Evolutionary conservation across 2,329 filamentous ascomycete genomes (phyloP), one percentile per base, ranked within the genome.

Genomic region (Thielaviopsis euricoi): DNA sequence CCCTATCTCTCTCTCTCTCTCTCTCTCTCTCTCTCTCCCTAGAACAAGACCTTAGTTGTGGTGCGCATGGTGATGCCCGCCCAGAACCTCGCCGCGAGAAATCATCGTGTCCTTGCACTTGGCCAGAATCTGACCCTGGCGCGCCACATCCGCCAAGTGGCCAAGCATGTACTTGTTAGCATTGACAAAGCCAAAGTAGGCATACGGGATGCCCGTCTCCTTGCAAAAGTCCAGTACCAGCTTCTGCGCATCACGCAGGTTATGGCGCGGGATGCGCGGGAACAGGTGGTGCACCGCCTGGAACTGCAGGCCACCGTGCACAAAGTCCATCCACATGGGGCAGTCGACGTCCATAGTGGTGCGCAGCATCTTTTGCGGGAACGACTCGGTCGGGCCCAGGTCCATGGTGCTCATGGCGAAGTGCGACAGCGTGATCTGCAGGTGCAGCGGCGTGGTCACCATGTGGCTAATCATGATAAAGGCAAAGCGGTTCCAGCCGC

Each of bases 311-410:
- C 89, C 89, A 22, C 89, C 89, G 64, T 95, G 89, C 69, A 95
- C 80, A 67, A 89, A 95, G 67, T 95, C 89, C 13, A 95, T 75
- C 89, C 89, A 95, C 13, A 78, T 75, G 0, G 89, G 87, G 66
- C 89, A 95, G 67, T 93, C 88, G 22, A 95, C 83, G 62, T 95
- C 89, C 89, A 95, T 95, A 13, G 89, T 95, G 0, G 89, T 95
- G 63, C 90, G 83, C 52, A 95, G 76, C 85, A 94, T 93, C 69
- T 85, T 87, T 70, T 95, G 89, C 0, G 89, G 82, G 68, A 95
- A 95, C 0, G 87, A 93, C 68, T 95, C 89, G 55, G 83, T 76
- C 1, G 86, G 82, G 0, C 90, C 90, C 13, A 95, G 76, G 65
- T 95, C 88, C 12, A 87, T 79, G 0, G 89, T 95, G 64, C 87